Percentiles rank a stretch among this genome's conserved stretches.
Evolutionary conservation across 768 basidiomycete genomes (phyloP).

Genomic region (Phaeotremella skinneri): DNA sequence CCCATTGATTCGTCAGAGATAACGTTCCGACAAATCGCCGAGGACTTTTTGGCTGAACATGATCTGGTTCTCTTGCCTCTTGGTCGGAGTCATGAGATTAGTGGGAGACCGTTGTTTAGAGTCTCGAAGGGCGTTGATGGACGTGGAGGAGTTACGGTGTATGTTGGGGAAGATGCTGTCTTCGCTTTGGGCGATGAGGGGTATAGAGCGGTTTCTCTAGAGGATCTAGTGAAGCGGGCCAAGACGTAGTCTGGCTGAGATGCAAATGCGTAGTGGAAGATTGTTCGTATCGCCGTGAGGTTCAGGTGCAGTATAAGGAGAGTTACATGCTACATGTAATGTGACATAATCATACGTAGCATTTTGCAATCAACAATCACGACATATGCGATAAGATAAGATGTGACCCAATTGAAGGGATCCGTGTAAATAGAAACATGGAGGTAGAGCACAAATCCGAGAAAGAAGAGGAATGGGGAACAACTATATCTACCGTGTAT

Average conservation of each 20-base stretch:
- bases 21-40: constrained; percentile 88
- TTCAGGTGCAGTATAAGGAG: no score
- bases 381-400: no score
- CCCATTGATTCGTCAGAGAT: constrained; percentile 58
- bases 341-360: no score
- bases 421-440: no score
- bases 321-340: no score
- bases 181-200: constrained; percentile 66
- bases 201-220: constrained; percentile 73
- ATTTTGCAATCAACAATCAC: no score
- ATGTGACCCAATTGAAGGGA: no score
- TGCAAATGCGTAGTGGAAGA: not conserved
- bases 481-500: no score
- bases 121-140: constrained; percentile 76
- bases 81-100: constrained; percentile 76
- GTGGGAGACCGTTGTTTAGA: constrained; percentile 84
- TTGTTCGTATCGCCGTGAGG: not conserved
- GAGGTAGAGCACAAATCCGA: no score
- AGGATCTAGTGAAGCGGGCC: constrained; percentile 71
- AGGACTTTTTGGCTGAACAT: constrained; percentile 78
- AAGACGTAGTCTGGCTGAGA: constrained; percentile 3
- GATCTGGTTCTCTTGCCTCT: constrained; percentile 87
- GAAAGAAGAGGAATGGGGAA: no score
- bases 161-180: constrained; percentile 88
- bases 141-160: constrained; percentile 80